Conservation (phyloP, 257 asterid species). For the Craterostigma plantagineum region DNA sequence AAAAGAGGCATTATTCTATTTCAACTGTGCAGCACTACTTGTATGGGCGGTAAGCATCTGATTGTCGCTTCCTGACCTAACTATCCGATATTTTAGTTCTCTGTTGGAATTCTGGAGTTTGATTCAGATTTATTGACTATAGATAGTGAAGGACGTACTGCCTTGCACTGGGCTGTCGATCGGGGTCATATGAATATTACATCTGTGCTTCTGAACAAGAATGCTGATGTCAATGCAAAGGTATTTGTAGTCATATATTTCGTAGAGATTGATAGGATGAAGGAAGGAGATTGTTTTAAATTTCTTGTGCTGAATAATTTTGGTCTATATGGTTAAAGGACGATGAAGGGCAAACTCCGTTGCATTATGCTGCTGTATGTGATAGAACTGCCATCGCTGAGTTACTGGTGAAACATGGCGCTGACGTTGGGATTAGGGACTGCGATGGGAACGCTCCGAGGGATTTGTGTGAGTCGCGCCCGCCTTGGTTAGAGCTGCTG, state of each 20-base stretch:
- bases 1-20: no score
- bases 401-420: slow-evolving; percentile 65
- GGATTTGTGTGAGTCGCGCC: slow-evolving; percentile 43
- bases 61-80: no score
- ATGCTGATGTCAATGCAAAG: slow-evolving; percentile 74
- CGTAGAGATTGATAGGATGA: no score
- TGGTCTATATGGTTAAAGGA: slow-evolving; percentile 40
- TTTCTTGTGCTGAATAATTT: no score
- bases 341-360: slow-evolving; percentile 76
- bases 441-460: slow-evolving; percentile 55
- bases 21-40: no score
- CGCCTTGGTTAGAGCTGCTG: no score
- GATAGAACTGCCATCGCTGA: slow-evolving; percentile 68
- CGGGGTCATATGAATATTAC: slow-evolving; percentile 67
- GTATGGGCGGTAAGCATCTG: no score
- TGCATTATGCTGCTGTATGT: slow-evolving; percentile 90
- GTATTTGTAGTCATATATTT: slow-evolving; percentile 13
- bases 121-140: slow-evolving; percentile 19
- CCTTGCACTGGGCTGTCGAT: slow-evolving; percentile 99
- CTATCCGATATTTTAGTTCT: no score
- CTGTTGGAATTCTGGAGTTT: not conserved
- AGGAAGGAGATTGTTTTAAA: no score
- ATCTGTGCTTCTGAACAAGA: slow-evolving; percentile 47
- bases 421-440: slow-evolving; percentile 47
- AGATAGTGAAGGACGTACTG: slow-evolving; percentile 97